Evolutionary conservation across 108 stramenopile species (phyloP), one percentile per base, ranked within the genome.

Genomic region (Skeletonema potamos): DNA sequence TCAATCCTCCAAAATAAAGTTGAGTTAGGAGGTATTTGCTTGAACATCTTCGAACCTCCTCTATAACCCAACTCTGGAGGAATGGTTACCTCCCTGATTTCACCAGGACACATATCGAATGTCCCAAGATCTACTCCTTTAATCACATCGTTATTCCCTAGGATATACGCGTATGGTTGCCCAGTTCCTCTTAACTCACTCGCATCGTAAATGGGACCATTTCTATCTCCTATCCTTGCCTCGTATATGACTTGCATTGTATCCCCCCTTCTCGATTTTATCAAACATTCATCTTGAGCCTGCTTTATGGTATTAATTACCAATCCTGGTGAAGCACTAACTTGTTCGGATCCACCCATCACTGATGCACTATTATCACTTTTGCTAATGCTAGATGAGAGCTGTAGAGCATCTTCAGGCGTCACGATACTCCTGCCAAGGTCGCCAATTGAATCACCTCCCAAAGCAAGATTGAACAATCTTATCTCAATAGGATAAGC

Each of bases 31-130:
- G 84, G 84, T 44, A 88, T 84, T 51, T 51, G 48, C 20, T 62
- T 58, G 46, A 74, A 88, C 43, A 80, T 11, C 18, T 66, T 71
- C n/a, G 68, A 65, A 0, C 78, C 84, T 5, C 87, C 83, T 1
- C 22, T 6, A 54, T 88, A 85, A 1, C 64, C 84, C 32, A 88
- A 39, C 6, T 28, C 12, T 7, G 80, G 73, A n/a, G 87, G 84
- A 8, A 88, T 80, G 27, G 65, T 54, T 11, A 85, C 8, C 43
- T 56, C 54, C 12, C 87, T 79, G 0, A 69, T 43, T 71, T 88
- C 87, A 5, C 87, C 87, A 0, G 84, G 84, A 37, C 87, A 85
- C 87, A 88, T 88, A 10, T 83, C 84, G 39, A 78, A 83, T 58
- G 84, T 37, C 9, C 83, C 87, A 32, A 71, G 80, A 72, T 88